phyloP scores from a whole-genome alignment of 495 filamentous ascomycete genomes.

The Bathelium albidoporum region DNA sequence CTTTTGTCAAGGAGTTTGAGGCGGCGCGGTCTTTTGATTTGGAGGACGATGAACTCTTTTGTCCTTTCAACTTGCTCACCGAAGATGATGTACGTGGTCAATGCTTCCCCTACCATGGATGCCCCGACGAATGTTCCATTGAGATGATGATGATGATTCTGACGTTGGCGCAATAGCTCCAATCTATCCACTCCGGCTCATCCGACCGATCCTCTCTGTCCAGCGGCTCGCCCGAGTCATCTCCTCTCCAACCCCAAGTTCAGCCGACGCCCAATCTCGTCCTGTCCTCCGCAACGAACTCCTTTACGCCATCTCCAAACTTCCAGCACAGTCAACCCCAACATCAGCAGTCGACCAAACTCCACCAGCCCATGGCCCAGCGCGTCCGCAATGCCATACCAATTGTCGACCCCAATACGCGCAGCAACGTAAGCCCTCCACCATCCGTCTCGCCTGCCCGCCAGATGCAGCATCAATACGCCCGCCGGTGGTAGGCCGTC shows the following conservation, averaged over 20 bases:
- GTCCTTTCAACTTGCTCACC: conserved; percentile 75
- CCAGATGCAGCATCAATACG: conserved; percentile 58
- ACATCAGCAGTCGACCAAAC: conserved; percentile 53
- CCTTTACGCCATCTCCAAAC: conserved; percentile 51
- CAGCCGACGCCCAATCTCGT: conserved; percentile 72
- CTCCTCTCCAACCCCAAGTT: conserved; percentile 70
- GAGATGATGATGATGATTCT: no score
- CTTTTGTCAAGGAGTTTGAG: conserved; percentile 74
- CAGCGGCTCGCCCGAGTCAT: conserved; percentile 87
- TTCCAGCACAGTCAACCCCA: conserved; percentile 33
- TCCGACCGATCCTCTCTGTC: conserved; percentile 93
- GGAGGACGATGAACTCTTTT: conserved; percentile 95
- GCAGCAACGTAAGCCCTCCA: conserved; percentile 83
- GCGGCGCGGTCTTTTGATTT: conserved; percentile 91
- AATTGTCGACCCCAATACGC: conserved; percentile 93
- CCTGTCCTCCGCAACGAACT: conserved; percentile 62
- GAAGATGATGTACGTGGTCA: conserved; percentile 81
- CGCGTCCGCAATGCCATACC: conserved; percentile 93
- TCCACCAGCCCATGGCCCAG: conserved; percentile 77
- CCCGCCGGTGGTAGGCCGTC: conserved; percentile 48
- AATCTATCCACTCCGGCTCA: conserved; percentile 74
- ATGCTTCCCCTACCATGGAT: not conserved
- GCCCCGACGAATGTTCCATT: no score
- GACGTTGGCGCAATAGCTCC: conserved; percentile 47
- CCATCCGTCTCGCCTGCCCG: conserved; percentile 77